Base-by-base conservation (phyloP, 2,329 filamentous ascomycete species). In the Onygenales sp. region DNA sequence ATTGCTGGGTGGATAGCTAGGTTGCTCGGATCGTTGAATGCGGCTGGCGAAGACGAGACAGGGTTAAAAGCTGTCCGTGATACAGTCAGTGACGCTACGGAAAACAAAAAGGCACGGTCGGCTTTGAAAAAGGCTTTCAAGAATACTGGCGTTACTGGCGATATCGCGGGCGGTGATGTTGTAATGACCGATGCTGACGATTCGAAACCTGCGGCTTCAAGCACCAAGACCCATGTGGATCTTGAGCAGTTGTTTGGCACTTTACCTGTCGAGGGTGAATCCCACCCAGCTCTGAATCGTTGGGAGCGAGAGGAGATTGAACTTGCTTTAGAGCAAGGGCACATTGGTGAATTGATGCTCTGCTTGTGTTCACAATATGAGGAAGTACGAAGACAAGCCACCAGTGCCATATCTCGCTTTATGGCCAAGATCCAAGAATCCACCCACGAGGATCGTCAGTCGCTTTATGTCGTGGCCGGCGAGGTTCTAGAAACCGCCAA, bases 281-380 rank as follows among this genome's bases (percentile, higher is more conserved):
- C 70, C n/a, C 68, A 74, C 42, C 63, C 68, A 49, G 72, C 65
- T 36, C 69, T 84, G 11, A 72, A 74, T 54, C 74, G 74, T 63
- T 95, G 88, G 89, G 77, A 80, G 42, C 79, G 82, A 57, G 92
- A 94, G 64, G 85, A 88, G 34, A 74, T 88, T 0, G 86, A 91
- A 43, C 84, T 91, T 62, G 80, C 89, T 1, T 75, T 94, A 7
- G 88, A 93, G 61, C 87, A 93, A 58, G 87, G 86, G 6, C 80
- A 87, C 61, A 77, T 88, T 21, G 76, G 79, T 11, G 78, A 82
- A 2, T 73, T 97, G 33, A 77, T 95, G 46, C 76, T 85, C 36
- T 86, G 92, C 61, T 77, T 96, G 9, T 85, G 82, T 52, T 95
- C 90, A 0, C 72, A 83, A 46, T 83, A 93, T 62, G 74, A 77